Conservation (phyloP, 2,329 filamentous ascomycete species). For the Fusarium sp. region DNA sequence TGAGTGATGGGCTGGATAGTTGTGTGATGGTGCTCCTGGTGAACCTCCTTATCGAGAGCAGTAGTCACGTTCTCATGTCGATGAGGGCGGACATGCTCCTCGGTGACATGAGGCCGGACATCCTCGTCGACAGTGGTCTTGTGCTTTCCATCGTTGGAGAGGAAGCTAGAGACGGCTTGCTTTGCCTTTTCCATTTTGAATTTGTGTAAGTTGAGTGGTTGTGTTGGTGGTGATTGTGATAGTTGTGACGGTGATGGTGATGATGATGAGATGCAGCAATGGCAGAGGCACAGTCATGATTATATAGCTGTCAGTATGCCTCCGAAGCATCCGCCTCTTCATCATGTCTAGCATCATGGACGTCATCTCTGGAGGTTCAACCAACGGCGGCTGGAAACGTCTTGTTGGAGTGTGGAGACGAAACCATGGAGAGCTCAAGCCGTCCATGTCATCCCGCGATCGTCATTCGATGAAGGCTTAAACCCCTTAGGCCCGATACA, state of each 20-base stretch:
- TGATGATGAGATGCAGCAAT: background rate
- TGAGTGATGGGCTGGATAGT: conserved; percentile 71
- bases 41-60: conserved; percentile 75
- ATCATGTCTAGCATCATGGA: conserved; percentile 24
- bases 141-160: conserved; percentile 71
- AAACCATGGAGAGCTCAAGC: conserved; percentile 25
- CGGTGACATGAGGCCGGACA: conserved; percentile 68
- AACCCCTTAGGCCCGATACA: conserved; percentile 2
- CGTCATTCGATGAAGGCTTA: conserved; percentile 22
- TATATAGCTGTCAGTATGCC: conserved; percentile 26
- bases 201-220: conserved; percentile 3
- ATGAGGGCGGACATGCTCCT: conserved; percentile 71
- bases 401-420: conserved; percentile 2
- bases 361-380: conserved; percentile 23
- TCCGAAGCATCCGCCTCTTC: conserved; percentile 11
- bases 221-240: background rate
- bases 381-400: conserved; percentile 6
- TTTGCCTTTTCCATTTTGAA: conserved; percentile 73
- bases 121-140: conserved; percentile 78
- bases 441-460: conserved; percentile 38
- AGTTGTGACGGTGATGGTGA: background rate
- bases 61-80: conserved; percentile 71
- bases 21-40: conserved; percentile 80
- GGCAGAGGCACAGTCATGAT: conserved; percentile 7
- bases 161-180: conserved; percentile 70